Percentiles rank a stretch among this genome's conserved stretches.
These are phyloP conservation scores for Dactylellina haptotyla DNA, from an alignment of 2,329 filamentous ascomycete genomes.

Conservation along the genomic window DNA sequence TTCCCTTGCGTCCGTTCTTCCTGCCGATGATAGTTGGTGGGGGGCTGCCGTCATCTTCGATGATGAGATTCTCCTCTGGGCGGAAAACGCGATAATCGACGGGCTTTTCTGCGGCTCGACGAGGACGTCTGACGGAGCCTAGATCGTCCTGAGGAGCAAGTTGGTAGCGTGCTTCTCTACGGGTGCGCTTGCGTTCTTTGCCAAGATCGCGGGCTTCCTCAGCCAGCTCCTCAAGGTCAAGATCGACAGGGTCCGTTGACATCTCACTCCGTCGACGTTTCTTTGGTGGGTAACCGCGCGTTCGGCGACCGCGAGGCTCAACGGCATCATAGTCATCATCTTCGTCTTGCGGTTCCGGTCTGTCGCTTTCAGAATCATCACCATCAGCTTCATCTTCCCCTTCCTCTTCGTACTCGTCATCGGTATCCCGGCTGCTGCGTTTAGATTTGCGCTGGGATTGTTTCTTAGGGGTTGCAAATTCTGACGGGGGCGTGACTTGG, in stretches of 20 bases:
- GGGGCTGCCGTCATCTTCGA: conserved; percentile 77
- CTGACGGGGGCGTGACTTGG: conserved; percentile 33
- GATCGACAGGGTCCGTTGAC: conserved; percentile 55
- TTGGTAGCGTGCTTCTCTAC: conserved; percentile 67
- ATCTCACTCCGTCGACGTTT: conserved; percentile 38
- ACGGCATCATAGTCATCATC: conserved; percentile 36
- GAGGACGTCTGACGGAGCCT: conserved; percentile 64
- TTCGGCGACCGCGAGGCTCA: conserved; percentile 26
- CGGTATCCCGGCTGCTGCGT: conserved; percentile 48
- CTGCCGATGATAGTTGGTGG: conserved; percentile 75
- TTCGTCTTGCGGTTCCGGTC: conserved; percentile 30
- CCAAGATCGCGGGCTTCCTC: conserved; percentile 73
- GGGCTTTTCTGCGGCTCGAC: conserved; percentile 68
- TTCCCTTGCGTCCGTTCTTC: conserved; percentile 70
- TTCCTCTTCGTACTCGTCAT: conserved; percentile 55
- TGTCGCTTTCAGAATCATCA: conserved; percentile 36
- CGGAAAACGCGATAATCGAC: conserved; percentile 89
- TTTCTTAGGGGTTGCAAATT: conserved; percentile 43
- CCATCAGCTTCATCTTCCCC: conserved; percentile 28
- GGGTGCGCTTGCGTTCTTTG: conserved; percentile 66
- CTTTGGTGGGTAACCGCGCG: conserved; percentile 42
- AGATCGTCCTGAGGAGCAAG: conserved; percentile 70
- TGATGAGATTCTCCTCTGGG: conserved; percentile 74
- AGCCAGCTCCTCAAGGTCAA: conserved; percentile 73
- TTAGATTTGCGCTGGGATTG: conserved; percentile 42